phyloP scores from a whole-genome alignment of 495 filamentous ascomycete genomes.

The Hypoxylon rickii region DNA sequence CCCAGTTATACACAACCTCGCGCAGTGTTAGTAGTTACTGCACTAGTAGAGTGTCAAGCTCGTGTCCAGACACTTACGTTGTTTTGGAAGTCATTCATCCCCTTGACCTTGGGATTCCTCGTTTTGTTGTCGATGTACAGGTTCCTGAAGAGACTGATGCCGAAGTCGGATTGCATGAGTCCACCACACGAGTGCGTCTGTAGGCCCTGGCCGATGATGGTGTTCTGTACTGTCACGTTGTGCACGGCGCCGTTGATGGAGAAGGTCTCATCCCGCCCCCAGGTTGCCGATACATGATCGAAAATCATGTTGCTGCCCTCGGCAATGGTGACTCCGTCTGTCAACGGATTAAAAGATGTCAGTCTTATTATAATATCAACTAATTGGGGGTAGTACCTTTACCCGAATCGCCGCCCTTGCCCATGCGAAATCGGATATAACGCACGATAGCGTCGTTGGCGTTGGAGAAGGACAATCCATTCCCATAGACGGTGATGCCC shows the following conservation, averaged over 20 bases:
- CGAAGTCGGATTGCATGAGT: slow-evolving; percentile 36
- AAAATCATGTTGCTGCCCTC: slow-evolving; percentile 46
- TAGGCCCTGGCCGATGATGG: slow-evolving; percentile 48
- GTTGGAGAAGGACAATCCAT: slow-evolving; percentile 42
- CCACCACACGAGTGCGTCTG: slow-evolving; percentile 41
- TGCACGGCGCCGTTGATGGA: slow-evolving; percentile 44
- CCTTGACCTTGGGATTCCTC: slow-evolving; percentile 37
- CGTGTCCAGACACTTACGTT: slow-evolving; percentile 13
- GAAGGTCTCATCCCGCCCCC: slow-evolving; percentile 44
- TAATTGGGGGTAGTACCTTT: slow-evolving; percentile 28
- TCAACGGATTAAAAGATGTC: background rate
- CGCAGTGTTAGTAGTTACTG: background rate
- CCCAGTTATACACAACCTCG: slow-evolving; percentile 47
- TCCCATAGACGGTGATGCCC: slow-evolving; percentile 45
- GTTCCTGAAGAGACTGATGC: slow-evolving; percentile 42
- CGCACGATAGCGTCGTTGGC: slow-evolving; percentile 46
- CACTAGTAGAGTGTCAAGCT: too few species aligned
- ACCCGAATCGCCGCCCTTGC: slow-evolving; percentile 41
- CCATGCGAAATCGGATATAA: slow-evolving; percentile 47
- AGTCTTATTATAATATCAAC: background rate
- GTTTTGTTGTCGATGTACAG: slow-evolving; percentile 49
- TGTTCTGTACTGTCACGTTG: slow-evolving; percentile 47
- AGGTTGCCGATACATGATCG: slow-evolving; percentile 45
- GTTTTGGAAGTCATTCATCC: slow-evolving; percentile 38
- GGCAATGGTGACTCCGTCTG: slow-evolving; percentile 44